phyloP scores from a whole-genome alignment of 345 rosid genomes.

The Nephelium lappaceum region DNA sequence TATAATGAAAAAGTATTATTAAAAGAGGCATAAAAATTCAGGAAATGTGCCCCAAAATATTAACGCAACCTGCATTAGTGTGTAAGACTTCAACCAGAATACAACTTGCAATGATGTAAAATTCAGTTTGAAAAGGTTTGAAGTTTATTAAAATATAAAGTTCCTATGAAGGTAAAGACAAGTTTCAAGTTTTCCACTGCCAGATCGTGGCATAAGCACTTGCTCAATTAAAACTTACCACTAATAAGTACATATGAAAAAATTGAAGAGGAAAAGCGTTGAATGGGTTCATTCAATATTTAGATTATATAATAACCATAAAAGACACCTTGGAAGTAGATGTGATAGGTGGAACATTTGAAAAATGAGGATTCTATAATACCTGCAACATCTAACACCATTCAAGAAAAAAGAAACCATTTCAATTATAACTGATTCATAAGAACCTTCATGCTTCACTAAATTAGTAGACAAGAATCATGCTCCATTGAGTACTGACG shows the following conservation, averaged over 20 bases:
- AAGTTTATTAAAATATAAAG: not conserved
- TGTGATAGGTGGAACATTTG: not conserved
- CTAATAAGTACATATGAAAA: not conserved
- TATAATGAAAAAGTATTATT: slow-evolving; percentile 27
- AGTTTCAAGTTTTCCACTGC: not conserved
- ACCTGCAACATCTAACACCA: not conserved
- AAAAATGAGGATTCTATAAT: not conserved
- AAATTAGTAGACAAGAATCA: not conserved
- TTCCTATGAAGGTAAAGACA: not conserved
- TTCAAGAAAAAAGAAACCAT: not conserved
- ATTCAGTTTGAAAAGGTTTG: not conserved
- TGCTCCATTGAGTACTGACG: not conserved
- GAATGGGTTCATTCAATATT: not conserved
- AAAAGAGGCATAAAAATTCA: slow-evolving; percentile 8
- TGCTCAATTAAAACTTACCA: not conserved
- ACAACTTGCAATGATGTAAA: not conserved
- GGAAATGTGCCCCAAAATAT: not conserved
- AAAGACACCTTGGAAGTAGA: too few relatives aligned
- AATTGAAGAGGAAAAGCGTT: not conserved
- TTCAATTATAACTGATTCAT: not conserved
- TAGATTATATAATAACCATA: not conserved
- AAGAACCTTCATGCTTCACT: not conserved
- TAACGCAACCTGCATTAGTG: not conserved
- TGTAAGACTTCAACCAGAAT: not conserved
- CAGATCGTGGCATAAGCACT: not conserved